Evolutionary conservation across 495 filamentous ascomycete genomes (phyloP).

Genomic region (Aspergillus sclerotiicarbonarius): DNA sequence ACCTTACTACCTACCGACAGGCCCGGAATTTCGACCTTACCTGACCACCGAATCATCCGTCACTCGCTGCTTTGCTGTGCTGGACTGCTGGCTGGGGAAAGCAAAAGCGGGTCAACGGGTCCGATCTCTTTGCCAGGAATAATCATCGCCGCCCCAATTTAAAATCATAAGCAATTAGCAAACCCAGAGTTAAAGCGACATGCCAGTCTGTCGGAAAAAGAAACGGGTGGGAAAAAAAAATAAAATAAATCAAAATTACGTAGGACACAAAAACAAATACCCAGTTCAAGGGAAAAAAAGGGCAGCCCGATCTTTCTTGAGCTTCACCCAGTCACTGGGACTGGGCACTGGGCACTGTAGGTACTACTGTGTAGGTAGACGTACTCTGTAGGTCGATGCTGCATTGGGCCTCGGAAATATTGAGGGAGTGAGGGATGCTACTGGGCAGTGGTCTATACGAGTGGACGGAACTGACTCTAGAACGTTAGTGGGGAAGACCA

Average conservation of each 20-base stretch:
- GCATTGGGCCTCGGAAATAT: conserved; percentile 1
- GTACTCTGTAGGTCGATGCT: neutral
- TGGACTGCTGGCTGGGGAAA: conserved; percentile 14
- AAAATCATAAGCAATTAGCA: neutral
- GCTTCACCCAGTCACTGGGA: too few relatives aligned
- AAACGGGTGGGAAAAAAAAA: neutral
- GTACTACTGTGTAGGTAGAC: neutral
- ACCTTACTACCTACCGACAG: neutral
- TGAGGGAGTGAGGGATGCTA: neutral
- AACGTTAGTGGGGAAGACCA: neutral
- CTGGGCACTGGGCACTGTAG: too few relatives aligned
- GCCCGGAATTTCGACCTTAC: neutral
- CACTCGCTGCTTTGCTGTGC: neutral
- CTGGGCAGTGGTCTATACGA: neutral
- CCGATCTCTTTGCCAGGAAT: conserved; percentile 9
- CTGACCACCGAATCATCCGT: neutral
- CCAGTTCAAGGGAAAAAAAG: neutral
- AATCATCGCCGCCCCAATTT: conserved; percentile 1
- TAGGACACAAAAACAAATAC: too few relatives aligned
- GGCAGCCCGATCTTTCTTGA: neutral
- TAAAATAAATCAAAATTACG: neutral
- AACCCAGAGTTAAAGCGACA: neutral
- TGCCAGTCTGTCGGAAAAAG: neutral
- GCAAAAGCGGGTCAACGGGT: conserved; percentile 12
- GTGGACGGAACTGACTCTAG: neutral